phyloP scores from a whole-genome alignment of 345 rosid species.

The Brassica cretica region DNA sequence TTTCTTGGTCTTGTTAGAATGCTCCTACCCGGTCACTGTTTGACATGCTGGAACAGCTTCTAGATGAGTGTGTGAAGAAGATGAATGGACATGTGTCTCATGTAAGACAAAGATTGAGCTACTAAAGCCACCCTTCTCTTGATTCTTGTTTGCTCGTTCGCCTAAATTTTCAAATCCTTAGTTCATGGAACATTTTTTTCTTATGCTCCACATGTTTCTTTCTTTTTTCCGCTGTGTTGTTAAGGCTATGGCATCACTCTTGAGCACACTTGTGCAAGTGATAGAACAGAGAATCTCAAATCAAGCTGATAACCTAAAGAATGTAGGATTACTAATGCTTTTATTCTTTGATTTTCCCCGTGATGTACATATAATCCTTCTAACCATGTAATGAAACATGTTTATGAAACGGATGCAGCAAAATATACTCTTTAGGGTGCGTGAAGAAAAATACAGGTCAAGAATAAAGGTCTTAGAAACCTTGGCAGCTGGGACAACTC shows the following conservation, averaged over 20 bases:
- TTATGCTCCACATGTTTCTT: slow-evolving; percentile 10
- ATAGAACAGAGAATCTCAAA: slow-evolving; percentile 72
- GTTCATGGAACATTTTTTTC: slow-evolving; percentile 21
- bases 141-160: slow-evolving; percentile 14
- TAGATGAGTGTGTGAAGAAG: slow-evolving; percentile 70
- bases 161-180: slow-evolving; percentile 6
- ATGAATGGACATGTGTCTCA: slow-evolving; percentile 67
- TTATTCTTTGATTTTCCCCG: slow-evolving; percentile 21
- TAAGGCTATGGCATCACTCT: slow-evolving; percentile 56
- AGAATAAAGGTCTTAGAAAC: slow-evolving; percentile 75
- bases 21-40: slow-evolving; percentile 72
- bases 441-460: slow-evolving; percentile 75
- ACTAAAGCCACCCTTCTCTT: slow-evolving; percentile 11
- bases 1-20: slow-evolving; percentile 50
- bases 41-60: slow-evolving; percentile 55
- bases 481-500: slow-evolving; percentile 64
- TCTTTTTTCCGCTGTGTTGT: slow-evolving; percentile 3
- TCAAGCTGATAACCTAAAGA: slow-evolving; percentile 69
- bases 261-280: slow-evolving; percentile 64
- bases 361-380: slow-evolving; percentile 19
- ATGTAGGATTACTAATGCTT: slow-evolving; percentile 48
- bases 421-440: slow-evolving; percentile 61
- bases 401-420: slow-evolving; percentile 55
- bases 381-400: slow-evolving; percentile 32
- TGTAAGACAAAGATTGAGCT: slow-evolving; percentile 50